A percentile compares a stretch with the other conserved stretches of the same genome.
These are phyloP conservation scores for Dacryopinax primogenitus DNA, from an alignment of 768 basidiomycete species.

Conservation along the genomic window DNA sequence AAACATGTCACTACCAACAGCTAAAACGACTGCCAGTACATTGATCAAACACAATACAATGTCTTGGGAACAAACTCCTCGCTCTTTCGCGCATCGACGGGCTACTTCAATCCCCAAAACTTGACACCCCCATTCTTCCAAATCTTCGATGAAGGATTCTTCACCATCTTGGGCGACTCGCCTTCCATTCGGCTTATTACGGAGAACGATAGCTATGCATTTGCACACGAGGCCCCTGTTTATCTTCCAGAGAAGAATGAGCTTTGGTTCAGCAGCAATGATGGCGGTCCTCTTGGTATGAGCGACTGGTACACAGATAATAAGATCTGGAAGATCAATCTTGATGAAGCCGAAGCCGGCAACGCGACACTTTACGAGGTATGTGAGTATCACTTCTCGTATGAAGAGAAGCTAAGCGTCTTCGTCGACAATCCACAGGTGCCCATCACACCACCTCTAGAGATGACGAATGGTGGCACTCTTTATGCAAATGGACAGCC, in stretches of 20 bases:
- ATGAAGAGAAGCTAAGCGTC: no score
- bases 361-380: conserved; percentile 27
- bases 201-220: conserved; percentile 47
- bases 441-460: conserved; percentile 42
- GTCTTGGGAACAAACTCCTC: conserved; percentile 36
- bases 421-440: conserved; percentile 33
- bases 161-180: conserved; percentile 42
- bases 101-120: conserved; percentile 45
- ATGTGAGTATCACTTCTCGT: conserved; percentile 42
- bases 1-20: not conserved
- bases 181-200: conserved; percentile 50
- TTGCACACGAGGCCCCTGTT: conserved; percentile 70
- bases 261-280: conserved; percentile 59
- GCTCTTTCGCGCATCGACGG: conserved; percentile 30
- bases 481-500: conserved; percentile 25
- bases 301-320: conserved; percentile 54
- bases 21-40: conserved; percentile 28
- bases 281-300: conserved; percentile 50
- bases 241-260: conserved; percentile 55
- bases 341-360: conserved; percentile 42
- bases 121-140: conserved; percentile 49
- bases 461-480: conserved; percentile 57
- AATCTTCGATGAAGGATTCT: conserved; percentile 42
- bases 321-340: conserved; percentile 46
- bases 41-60: conserved; percentile 40